Conservation (phyloP, 257 asterid genomes). For the Perilla frutescens region DNA sequence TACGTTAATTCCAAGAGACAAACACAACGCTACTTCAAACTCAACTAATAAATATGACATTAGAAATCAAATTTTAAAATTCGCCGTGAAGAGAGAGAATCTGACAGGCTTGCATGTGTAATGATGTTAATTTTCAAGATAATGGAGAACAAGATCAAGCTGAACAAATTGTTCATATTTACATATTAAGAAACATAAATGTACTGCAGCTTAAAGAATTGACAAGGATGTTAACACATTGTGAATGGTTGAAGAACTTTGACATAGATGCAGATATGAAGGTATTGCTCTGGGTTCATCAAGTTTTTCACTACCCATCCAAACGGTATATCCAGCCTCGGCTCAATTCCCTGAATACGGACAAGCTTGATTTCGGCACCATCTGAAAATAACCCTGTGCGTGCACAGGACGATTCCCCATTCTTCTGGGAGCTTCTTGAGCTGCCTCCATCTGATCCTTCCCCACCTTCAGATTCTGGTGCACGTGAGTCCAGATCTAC, state of each 20-base stretch:
- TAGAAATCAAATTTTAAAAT: no score
- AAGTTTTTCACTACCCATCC: conserved; percentile 92
- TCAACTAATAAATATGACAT: no score
- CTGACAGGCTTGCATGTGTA: no score
- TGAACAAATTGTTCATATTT: conserved; percentile 28
- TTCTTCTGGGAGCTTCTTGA: conserved; percentile 43
- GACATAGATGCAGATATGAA: conserved; percentile 86
- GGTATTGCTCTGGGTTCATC: conserved; percentile 92
- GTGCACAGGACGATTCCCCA: conserved; percentile 40
- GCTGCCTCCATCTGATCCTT: conserved; percentile 50
- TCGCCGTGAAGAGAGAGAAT: no score
- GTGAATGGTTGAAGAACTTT: conserved; percentile 55
- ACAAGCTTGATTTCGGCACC: conserved; percentile 66
- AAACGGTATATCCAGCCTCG: conserved; percentile 82
- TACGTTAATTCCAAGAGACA: neutral
- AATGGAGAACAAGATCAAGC: neutral
- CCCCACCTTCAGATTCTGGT: conserved; percentile 52
- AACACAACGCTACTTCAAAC: neutral
- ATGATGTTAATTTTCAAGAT: neutral
- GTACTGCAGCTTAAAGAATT: conserved; percentile 24
- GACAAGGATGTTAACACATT: conserved; percentile 33
- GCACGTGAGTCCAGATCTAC: conserved; percentile 22
- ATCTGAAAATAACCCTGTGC: conserved; percentile 43
- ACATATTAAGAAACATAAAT: conserved; percentile 7
- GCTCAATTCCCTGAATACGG: conserved; percentile 94